Conservation (phyloP, 805 yeast genomes). For the Spathaspora boniae region DNA sequence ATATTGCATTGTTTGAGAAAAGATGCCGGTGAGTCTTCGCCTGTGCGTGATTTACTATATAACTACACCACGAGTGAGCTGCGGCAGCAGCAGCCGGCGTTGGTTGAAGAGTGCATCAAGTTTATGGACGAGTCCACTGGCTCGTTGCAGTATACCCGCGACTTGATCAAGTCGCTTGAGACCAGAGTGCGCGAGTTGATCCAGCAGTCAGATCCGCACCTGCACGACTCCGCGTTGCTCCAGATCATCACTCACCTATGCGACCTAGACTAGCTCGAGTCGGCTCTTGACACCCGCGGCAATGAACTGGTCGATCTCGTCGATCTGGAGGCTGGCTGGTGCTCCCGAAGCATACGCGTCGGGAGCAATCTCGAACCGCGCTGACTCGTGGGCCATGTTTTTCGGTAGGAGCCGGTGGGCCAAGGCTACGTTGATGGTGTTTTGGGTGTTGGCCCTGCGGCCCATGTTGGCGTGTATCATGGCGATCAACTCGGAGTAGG, state of each 20-base stretch:
- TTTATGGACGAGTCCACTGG: constrained; percentile 19
- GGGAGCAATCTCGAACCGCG: constrained; percentile 14
- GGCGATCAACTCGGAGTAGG: constrained; percentile 19
- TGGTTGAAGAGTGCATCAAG: constrained; percentile 18
- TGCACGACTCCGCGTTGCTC: constrained; percentile 9
- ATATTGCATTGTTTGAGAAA: constrained; percentile 52
- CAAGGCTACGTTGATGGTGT: constrained; percentile 22
- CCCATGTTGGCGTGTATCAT: constrained; percentile 14
- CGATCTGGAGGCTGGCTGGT: constrained; percentile 2
- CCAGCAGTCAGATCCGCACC: constrained; percentile 1
- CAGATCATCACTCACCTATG: constrained; percentile 17
- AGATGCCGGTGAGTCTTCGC: constrained; percentile 11
- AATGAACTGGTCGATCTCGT: constrained; percentile 1
- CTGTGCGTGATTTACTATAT: constrained; percentile 23
- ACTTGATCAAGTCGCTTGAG: constrained; percentile 20
- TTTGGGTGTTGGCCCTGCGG: constrained; percentile 2
- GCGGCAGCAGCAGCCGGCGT: constrained; percentile 12
- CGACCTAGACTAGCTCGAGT: constrained; percentile 8
- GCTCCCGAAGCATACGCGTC: constrained; percentile 9
- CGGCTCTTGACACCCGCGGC: neutral
- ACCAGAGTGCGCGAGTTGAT: constrained; percentile 16
- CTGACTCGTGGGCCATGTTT: constrained; percentile 19
- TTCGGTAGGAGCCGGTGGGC: constrained; percentile 22
- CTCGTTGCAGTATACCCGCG: constrained; percentile 24
- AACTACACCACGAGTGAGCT: constrained; percentile 13